These are phyloP conservation scores for Nemania bipapillata DNA, from an alignment of 2,329 filamentous ascomycete genomes.

Conservation along the genomic window DNA sequence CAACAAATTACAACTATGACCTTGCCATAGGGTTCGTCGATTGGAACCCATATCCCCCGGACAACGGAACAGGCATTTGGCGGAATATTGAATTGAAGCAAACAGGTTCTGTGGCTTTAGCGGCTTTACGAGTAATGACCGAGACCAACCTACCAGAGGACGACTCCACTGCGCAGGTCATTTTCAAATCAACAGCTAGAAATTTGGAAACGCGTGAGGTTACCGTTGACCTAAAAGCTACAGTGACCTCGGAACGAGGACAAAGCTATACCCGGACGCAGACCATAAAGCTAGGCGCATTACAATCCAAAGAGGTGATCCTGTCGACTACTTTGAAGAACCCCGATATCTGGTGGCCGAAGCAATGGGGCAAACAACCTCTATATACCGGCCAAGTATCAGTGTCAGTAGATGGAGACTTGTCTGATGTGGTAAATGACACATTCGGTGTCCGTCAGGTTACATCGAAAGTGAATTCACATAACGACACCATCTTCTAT, in stretches of 20 bases:
- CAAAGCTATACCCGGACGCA: constrained; percentile 47
- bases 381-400: constrained; percentile 57
- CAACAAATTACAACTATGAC: constrained; percentile 69
- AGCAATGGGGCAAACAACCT: constrained; percentile 67
- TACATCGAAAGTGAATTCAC: constrained; percentile 60
- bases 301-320: constrained; percentile 54
- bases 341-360: constrained; percentile 70
- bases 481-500: constrained; percentile 66
- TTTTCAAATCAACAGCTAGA: constrained; percentile 53
- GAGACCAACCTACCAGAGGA: constrained; percentile 52
- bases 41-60: constrained; percentile 70
- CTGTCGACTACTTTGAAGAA: constrained; percentile 55
- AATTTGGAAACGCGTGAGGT: constrained; percentile 57
- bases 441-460: constrained; percentile 67
- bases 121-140: constrained; percentile 59
- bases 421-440: constrained; percentile 52
- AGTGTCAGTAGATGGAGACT: constrained; percentile 40
- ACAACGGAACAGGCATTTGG: constrained; percentile 73
- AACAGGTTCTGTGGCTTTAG: constrained; percentile 63
- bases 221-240: constrained; percentile 52
- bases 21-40: constrained; percentile 70
- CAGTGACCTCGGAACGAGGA: constrained; percentile 52
- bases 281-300: constrained; percentile 53
- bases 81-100: constrained; percentile 66
- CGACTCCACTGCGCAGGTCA: constrained; percentile 51